These are phyloP conservation scores for Penicillium simplicissimum DNA, from an alignment of 495 filamentous ascomycete genomes.

Conservation along the genomic window DNA sequence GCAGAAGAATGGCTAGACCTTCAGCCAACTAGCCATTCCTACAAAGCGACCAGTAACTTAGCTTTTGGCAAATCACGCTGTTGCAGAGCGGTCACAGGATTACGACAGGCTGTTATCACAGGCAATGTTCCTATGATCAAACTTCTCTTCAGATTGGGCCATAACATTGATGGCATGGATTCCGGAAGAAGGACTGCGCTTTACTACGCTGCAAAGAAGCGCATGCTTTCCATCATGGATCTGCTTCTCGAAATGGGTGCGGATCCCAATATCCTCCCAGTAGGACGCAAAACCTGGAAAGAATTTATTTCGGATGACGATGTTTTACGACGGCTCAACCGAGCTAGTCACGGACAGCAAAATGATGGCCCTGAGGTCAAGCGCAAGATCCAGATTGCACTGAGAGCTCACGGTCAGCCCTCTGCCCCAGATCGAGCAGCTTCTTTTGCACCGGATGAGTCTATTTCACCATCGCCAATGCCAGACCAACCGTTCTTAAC, in stretches of 20 bases:
- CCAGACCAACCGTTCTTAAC: no score
- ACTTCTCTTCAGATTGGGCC: constrained; percentile 27
- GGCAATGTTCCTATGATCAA: constrained; percentile 24
- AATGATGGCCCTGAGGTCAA: constrained; percentile 20
- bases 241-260: constrained; percentile 30
- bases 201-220: constrained; percentile 32
- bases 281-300: constrained; percentile 23
- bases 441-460: no score
- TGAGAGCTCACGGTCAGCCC: no score
- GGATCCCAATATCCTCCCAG: constrained; percentile 31
- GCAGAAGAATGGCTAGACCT: constrained; percentile 37
- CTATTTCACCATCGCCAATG: no score
- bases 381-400: constrained; percentile 14
- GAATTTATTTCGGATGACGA: constrained; percentile 21
- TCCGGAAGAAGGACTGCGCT: constrained; percentile 37
- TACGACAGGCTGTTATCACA: constrained; percentile 30
- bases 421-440: no score
- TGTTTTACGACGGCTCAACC: constrained; percentile 24
- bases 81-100: constrained; percentile 30
- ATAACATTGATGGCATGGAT: constrained; percentile 26
- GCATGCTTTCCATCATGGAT: constrained; percentile 28
- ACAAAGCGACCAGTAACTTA: constrained; percentile 33
- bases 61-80: constrained; percentile 35
- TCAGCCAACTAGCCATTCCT: constrained; percentile 25
- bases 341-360: constrained; percentile 21